Evolutionary conservation across 495 filamentous ascomycete species (phyloP).

Genomic region (Podospora pseudopauciseta): DNA sequence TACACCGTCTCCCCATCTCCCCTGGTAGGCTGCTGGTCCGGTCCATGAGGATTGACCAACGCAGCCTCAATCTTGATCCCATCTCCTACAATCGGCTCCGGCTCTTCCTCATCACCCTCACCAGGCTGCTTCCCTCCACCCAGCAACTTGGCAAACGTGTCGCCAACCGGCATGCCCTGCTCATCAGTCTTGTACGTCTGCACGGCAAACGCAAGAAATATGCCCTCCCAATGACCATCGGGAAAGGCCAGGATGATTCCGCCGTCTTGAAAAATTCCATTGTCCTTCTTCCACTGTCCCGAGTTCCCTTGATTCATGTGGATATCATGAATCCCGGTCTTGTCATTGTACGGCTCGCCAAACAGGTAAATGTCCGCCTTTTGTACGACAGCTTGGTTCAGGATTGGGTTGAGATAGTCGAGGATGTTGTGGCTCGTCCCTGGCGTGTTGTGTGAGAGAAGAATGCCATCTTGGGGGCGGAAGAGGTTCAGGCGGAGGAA

Average conservation of each 20-base stretch:
- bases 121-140: background rate
- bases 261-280: slow-evolving; percentile 41
- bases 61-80: slow-evolving; percentile 12
- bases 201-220: slow-evolving; percentile 37
- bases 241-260: slow-evolving; percentile 32
- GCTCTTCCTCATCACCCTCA: background rate
- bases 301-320: slow-evolving; percentile 46
- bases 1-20: slow-evolving; percentile 20
- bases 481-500: slow-evolving; percentile 33
- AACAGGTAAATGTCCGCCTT: slow-evolving; percentile 37
- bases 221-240: slow-evolving; percentile 33
- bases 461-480: slow-evolving; percentile 22
- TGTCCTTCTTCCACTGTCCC: slow-evolving; percentile 26
- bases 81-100: background rate
- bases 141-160: slow-evolving; percentile 13
- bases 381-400: slow-evolving; percentile 33
- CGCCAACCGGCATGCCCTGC: slow-evolving; percentile 17
- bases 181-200: slow-evolving; percentile 35
- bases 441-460: slow-evolving; percentile 29
- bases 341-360: slow-evolving; percentile 32
- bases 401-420: slow-evolving; percentile 35
- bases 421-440: slow-evolving; percentile 31
- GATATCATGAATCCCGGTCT: slow-evolving; percentile 38
- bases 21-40: slow-evolving; percentile 11
- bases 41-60: slow-evolving; percentile 24